Evolutionary conservation across 306 rosid genomes (phyloP), one percentile per base, ranked within the genome.

Genomic region (Fragaria iinumae): DNA sequence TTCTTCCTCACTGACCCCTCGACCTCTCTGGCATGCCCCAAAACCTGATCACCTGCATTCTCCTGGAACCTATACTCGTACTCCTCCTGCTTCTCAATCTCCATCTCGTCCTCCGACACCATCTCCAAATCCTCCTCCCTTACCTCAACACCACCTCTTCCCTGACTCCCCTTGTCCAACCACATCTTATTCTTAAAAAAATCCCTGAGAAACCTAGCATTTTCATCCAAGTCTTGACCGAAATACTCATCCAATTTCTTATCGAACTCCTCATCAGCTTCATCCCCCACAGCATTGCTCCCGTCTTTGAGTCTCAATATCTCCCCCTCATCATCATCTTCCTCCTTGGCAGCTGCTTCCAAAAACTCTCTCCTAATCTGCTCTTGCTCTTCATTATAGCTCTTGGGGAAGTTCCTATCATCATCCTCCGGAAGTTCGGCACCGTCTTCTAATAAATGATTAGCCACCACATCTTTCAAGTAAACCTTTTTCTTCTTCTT

Each of bases 1-100:
- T 87, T 91, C 88, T 95, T 92, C 88, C 99, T 90, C 78, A 90
- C 99, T 0, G 97, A 84, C 25, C 91, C 97, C 79, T 89, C 93
- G 53, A 89, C 83, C 67, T 80, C 83, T 60, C 97, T 84, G 69
- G 92, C 76, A 86, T 90, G 92, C 73, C 96, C 97, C 83, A 86
- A 65, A 81, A 95, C 88, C 66, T 86, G 82, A 80, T 95, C 99
- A 45, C 89, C 93, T 1, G 52, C 85, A 82, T 88, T 89, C 83
- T 92, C 97, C 80, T 95, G 97, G 83, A 82, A 92, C 66, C 93
- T 82, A 66, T 84, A 83, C 85, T 95, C 97, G 10, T 87, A 90
- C 80, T 88, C 97, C 91, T 92, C 97, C 70, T 89, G 93, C 79
- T 79, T 85, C 79, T 90, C 92, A 4, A 92, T 82, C 82, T 85